A percentile compares a stretch with the other conserved stretches of the same genome.
Conservation (phyloP, 768 basidiomycete species). For the Kwoniella botswanensis region DNA sequence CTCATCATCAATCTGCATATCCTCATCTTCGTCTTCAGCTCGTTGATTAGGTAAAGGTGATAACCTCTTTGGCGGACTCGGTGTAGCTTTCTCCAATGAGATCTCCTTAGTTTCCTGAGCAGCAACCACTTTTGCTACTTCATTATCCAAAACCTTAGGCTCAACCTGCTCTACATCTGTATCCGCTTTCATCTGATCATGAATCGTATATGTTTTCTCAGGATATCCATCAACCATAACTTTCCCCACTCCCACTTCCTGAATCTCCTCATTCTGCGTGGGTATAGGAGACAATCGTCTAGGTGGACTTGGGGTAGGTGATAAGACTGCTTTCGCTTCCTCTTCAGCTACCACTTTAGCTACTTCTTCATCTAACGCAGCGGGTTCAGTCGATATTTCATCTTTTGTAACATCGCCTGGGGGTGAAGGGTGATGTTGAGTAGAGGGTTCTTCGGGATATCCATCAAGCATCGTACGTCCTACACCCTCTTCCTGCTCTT, state of each 20-base stretch:
- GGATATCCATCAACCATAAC: conserved; percentile 25
- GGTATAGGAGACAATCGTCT: conserved; percentile 38
- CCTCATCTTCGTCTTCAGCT: conserved; percentile 17
- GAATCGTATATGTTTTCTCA: background rate
- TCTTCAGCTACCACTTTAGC: conserved; percentile 38
- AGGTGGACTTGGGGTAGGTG: conserved; percentile 21
- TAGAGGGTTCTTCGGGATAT: conserved; percentile 16
- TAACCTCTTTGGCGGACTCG: conserved; percentile 14
- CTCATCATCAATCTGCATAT: conserved; percentile 16
- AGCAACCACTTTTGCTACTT: conserved; percentile 29
- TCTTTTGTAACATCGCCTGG: conserved; percentile 10
- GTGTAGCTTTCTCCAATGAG: conserved; percentile 7
- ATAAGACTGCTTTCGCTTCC: conserved; percentile 30
- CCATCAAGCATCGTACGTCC: conserved; percentile 21
- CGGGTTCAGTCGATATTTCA: conserved; percentile 7
- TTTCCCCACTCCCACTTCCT: conserved; percentile 9
- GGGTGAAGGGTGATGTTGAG: conserved; percentile 11
- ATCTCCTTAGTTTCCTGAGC: conserved; percentile 26
- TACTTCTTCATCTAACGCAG: conserved; percentile 30
- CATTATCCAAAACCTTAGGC: conserved; percentile 17
- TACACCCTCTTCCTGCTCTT: conserved; percentile 8
- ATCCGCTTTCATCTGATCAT: conserved; percentile 11
- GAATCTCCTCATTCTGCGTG: background rate
- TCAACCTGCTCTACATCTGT: background rate
- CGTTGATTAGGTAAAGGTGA: conserved; percentile 17